Base-by-base conservation (phyloP, 2,329 filamentous ascomycete genomes). In the Ascochyta rabiei region DNA sequence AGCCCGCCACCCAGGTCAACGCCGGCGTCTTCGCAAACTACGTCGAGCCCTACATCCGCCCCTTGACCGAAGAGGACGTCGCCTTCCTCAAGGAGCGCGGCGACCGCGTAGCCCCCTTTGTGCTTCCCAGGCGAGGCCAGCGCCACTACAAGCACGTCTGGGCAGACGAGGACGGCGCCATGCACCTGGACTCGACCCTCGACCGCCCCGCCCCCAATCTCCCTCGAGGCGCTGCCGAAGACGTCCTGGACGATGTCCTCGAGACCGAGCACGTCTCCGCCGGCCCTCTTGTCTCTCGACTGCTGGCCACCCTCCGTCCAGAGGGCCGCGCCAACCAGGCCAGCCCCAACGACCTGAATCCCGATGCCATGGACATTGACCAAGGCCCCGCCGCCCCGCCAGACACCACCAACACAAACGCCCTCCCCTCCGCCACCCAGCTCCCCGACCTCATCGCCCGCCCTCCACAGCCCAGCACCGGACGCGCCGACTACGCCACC, bases 1-100 rank as follows among this genome's bases (percentile, higher is more conserved):
- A 98, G 73, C 92, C 93, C 5, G 88, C 88, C 18, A 96, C 93
- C 67, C 95, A 99, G 79, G 95, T 98, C 73, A 93, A 90, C 72
- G 95, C 95, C 62, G 89, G 86, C 52, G 96, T 93, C 1, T 99
- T 99, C 75, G 88, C 89, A n/a, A 87, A 89, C 6, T 96, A 95
- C 71, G 84, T 96, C 49, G 95, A 99, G 60, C 91, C 93, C 0
- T 98, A 90, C 77, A 95, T 97, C 62, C 86, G 93, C 6, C 87
- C 89, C 0, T 89, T 96, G 64, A 90, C 89, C 0, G 95, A 99
- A 71, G 95, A 99, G 72, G 95, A 99, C 70, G 84, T 97, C 40
- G 91, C 91, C 0, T 99, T 97, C 71, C 77, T 99, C 33, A 88
- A 93, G 67, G 95, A 99, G 76, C 85, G 91, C 51, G 83, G 93